Evolutionary conservation across 768 basidiomycete species (phyloP), one percentile per base, ranked within the genome.

Genomic region (Mycena capillaripes): DNA sequence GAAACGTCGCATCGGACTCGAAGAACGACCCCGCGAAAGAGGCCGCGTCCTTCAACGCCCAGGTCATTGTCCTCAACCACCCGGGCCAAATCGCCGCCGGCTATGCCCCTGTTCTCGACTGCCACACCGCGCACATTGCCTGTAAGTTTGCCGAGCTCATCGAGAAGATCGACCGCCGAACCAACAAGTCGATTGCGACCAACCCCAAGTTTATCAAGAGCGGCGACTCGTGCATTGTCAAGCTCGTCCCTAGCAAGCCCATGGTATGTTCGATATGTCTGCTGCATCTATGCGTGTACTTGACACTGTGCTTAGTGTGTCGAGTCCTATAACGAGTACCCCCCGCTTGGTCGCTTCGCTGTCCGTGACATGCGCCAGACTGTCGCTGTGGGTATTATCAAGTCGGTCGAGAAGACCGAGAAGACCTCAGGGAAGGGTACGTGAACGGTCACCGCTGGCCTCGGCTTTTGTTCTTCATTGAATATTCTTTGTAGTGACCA

Each of bases 11-110:
- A 82, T 98, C 97, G 77, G 98, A 99, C 92, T 96, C 97, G 79
- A 99, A 99, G 95, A 98, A 98, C 87, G 97, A 99, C 89, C 98
- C 98, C 79, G 96, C 97, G 77, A 98, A 97, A 92, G 97, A 98
- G 88, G 97, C 97, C 76, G 95, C 96, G 75, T 97, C 97, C 73
- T 97, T 99, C 95, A 98, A 93, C 86, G 97, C 98, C 77, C 98
- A 99, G 90, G 97, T 99, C 89, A 99, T 99, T 83, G 95, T 99
- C 82, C 93, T 99, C 84, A 99, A 99, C 91, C 98, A 99, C 92
- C 98, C 98, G 61, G 98, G 98, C 89, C 98, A 99, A 85, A 99
- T 99, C 82, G 96, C 95, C 87, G 95, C 97, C 80, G 98, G 98
- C 78, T 99, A 99, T 85, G 96, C 97, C 52, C 97, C 97, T 65